Evolutionary conservation across 495 filamentous ascomycete genomes (phyloP), one percentile per base, ranked within the genome.

Genomic region (Jackrogersella minutella): DNA sequence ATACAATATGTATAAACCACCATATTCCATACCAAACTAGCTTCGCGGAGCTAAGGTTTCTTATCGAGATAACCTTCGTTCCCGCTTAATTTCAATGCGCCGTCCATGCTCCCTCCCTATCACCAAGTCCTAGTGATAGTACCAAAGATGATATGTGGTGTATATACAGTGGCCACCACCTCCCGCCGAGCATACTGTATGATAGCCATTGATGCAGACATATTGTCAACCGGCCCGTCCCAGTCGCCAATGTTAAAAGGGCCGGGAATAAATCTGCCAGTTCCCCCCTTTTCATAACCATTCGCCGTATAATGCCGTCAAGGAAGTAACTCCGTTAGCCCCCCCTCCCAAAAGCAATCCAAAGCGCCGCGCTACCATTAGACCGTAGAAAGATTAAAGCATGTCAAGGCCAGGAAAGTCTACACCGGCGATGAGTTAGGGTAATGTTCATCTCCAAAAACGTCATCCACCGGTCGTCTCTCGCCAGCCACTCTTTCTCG

Each of bases 281-380:
- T 44, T 19, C 51, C 26, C 28, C 31, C 31, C 52, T 72, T 68
- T 65, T 7, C 33, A 53, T 37, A 52, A 24, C 58, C 49, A 55
- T 67, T 64, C 69, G 62, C 72, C 69, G 41, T 54, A 26, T 24
- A 60, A 74, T 74, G 72, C 59, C 49, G 17, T 43, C 64, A 16
- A 33, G 11, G 26, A 65, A 62, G 31, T 24, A 60, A 58, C n/a
- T 13, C 41, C 30, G 16, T 19, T 43, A 21, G 6, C 5, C 16
- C 37, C 24, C 50, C 13, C n/a, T n/a, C n/a, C 49, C 40, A 46
- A 62, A 49, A 43, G 43, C 64, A 68, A 65, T 36, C 64, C 59
- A 39, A 66, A 65, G 69, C 72, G 72, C 72, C 72, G 30, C 66
- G 72, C 72, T 74, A 8, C 36, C 63, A 51, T 67, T 50, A 64